Base-by-base conservation (phyloP, 176 grass and related monocot genomes). In the Urochloa ruziziensis region DNA sequence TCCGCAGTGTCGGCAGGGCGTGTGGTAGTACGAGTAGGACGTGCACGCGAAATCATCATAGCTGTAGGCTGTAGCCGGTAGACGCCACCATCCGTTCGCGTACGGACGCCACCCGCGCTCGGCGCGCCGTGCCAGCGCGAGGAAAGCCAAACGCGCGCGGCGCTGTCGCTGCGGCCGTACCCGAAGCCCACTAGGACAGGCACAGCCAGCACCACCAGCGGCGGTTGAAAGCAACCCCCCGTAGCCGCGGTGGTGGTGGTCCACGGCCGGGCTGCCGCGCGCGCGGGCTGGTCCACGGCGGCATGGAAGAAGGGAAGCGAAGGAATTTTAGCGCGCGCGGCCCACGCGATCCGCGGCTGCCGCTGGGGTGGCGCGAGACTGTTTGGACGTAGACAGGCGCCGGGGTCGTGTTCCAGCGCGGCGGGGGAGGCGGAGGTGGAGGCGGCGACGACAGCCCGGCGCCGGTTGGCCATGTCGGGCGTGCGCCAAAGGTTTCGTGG, bases 1-100 rank as follows among this genome's bases (percentile, higher is more conserved):
- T 34, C 59, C 51, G 15, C 42, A 43, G 67, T 65, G 84, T 86
- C 84, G 84, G 84, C 77, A 80, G 33, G 32, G 24, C n/a, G 43
- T 0, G 47, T 6, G 23, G n/a, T n/a, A 34, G 43, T 16, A 39
- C 8, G 66, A 68, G n/a, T 21, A 1, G 2, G 2, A 0, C 53
- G 66, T 23, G 17, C 2, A 1, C 28, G 14, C 51, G 2, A n/a
- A n/a, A n/a, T n/a, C n/a, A n/a, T n/a, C n/a, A n/a, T n/a, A n/a
- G n/a, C n/a, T n/a, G n/a, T n/a, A n/a, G n/a, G n/a, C n/a, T n/a
- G n/a, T n/a, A n/a, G n/a, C n/a, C n/a, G n/a, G n/a, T n/a, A n/a
- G n/a, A n/a, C n/a, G n/a, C n/a, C n/a, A n/a, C n/a, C n/a, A n/a
- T n/a, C n/a, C n/a, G n/a, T n/a, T 37, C 33, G 8, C 63, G 64